Evolutionary conservation across 352 stramenopile species (phyloP), one percentile per base, ranked within the genome.

Genomic region (Phytophthora pini): DNA sequence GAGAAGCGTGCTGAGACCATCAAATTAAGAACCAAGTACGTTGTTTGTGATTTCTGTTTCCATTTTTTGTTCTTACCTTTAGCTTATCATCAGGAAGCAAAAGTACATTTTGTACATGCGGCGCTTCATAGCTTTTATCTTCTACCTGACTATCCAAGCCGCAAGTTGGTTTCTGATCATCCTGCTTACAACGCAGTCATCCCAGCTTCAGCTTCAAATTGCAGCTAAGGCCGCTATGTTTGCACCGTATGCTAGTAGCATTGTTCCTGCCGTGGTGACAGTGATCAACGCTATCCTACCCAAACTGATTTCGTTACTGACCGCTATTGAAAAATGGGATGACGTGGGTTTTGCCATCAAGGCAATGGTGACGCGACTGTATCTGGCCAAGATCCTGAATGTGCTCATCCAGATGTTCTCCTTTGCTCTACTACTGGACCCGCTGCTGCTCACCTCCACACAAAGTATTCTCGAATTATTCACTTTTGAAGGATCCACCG

Each of bases 311-410:
- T 85, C 77, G 7, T 41, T 88, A 4, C 59, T 95, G 4, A 93
- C 85, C 1, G 65, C 53, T 6, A 77, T 94, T 9, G 87, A 95
- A 65, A 82, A 79, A 49, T 95, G 84, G 84, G 87, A 95, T 50
- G 79, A 92, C 59, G 73, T 80, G 15, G 85, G 84, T 0, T 93
- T 94, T 65, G 71, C 80, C 13, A 93, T 93, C 69, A 93, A 95
- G 64, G 80, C 83, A 7, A 92, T 93, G 82, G 78, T 94, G 34
- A 92, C 79, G 24, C 80, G 85, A 1, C 49, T 95, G 40, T 95
- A 93, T 49, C 43, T 95, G 41, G 83, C 87, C n/a, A 93, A 95
- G 63, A 83, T 91, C 24, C 71, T 95, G 15, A 95, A 95, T 50
- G 82, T 91, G 1, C 39, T 93, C 13, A 92, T 95, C 46, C 87